These are phyloP conservation scores for Pseudoperonospora humuli DNA, from an alignment of 352 stramenopile species.

Conservation along the genomic window DNA sequence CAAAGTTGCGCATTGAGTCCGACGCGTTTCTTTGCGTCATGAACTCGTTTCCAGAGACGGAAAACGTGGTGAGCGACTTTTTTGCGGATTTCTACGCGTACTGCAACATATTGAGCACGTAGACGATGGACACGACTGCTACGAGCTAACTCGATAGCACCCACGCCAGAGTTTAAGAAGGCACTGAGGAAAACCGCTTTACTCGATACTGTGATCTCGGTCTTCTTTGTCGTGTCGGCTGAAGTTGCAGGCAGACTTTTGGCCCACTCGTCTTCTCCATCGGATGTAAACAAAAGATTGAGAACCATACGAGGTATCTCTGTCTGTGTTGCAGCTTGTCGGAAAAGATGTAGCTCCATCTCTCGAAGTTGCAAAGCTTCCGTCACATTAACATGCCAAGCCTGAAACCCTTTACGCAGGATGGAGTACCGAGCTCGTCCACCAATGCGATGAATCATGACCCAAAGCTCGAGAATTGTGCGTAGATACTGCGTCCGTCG, in stretches of 20 bases:
- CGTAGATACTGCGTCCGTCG: constrained; percentile 22
- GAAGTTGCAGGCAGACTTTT: constrained; percentile 9
- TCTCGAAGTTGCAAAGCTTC: constrained; percentile 36
- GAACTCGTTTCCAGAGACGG: constrained; percentile 48
- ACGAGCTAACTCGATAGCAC: constrained; percentile 27
- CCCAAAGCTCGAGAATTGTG: constrained; percentile 44
- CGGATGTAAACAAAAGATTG: constrained; percentile 66
- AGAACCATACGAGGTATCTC: constrained; percentile 48
- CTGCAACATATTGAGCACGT: constrained; percentile 33
- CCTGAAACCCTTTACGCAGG: constrained; percentile 32
- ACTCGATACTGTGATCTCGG: constrained; percentile 1
- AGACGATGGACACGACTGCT: constrained; percentile 28
- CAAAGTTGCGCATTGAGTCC: constrained; percentile 62
- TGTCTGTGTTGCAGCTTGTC: constrained; percentile 36
- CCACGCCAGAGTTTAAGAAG: constrained; percentile 54
- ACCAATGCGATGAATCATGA: constrained; percentile 32
- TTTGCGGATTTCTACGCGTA: constrained; percentile 40
- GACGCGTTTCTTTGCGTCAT: constrained; percentile 36
- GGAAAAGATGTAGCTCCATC: constrained; percentile 60
- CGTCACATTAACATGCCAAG: constrained; percentile 42
- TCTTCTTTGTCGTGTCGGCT: constrained; percentile 9
- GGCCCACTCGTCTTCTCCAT: constrained; percentile 29
- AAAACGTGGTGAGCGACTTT: constrained; percentile 68
- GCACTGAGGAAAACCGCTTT: constrained; percentile 21
- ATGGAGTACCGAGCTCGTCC: constrained; percentile 24